Percentiles rank a stretch among this genome's conserved stretches.
phyloP scores from a whole-genome alignment of 169 alveolate genomes.

The Plasmodium sp. region DNA sequence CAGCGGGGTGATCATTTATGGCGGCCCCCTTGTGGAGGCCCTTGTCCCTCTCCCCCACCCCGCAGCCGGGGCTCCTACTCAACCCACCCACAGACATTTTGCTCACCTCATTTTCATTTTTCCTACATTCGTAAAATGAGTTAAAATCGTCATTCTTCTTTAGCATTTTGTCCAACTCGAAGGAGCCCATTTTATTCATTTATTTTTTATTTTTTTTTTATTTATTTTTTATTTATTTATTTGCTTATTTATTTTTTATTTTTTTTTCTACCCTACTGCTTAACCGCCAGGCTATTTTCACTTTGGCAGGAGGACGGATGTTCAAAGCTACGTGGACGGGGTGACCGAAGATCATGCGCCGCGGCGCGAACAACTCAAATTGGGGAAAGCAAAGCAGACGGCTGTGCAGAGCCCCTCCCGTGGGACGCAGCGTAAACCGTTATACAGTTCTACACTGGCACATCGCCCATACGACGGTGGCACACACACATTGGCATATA shows the following conservation, averaged over 20 bases:
- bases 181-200: neutral
- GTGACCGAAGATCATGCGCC: neutral
- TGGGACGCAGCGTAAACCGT: neutral
- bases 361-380: neutral
- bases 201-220: neutral
- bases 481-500: neutral
- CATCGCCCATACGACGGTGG: neutral
- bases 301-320: neutral
- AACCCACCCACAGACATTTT: neutral
- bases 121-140: neutral
- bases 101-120: conserved; percentile 10
- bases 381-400: neutral
- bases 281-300: neutral
- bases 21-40: neutral
- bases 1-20: neutral
- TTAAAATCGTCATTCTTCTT: conserved; percentile 28
- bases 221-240: neutral
- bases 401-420: neutral
- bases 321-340: neutral
- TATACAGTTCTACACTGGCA: neutral
- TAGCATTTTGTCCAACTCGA: neutral
- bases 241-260: neutral
- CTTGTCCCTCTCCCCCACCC: neutral
- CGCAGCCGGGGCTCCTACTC: neutral
- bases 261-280: neutral